Evolutionary conservation across 139 green algal species (phyloP).

Genomic region (Yamagishiella unicocca): DNA sequence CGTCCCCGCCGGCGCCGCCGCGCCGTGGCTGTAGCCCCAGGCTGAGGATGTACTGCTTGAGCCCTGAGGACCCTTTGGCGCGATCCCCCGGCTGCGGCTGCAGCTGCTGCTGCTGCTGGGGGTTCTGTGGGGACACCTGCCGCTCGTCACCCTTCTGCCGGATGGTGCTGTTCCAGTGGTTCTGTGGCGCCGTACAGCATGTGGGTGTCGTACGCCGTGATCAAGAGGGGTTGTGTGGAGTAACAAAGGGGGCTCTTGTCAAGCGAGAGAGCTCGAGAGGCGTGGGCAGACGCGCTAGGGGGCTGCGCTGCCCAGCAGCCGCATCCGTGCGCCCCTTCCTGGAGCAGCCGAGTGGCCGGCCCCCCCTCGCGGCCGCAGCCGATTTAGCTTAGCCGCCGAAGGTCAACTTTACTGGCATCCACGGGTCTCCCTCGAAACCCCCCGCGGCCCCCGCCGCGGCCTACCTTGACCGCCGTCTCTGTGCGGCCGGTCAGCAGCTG

Average conservation of each 20-base stretch:
- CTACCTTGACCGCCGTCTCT: slow-evolving; percentile 48
- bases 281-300: too few relatives aligned
- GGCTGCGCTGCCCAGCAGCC: too few relatives aligned
- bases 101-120: slow-evolving; percentile 8
- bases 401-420: too few relatives aligned
- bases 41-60: slow-evolving; percentile 9
- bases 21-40: not conserved
- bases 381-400: too few relatives aligned
- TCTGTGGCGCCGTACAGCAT: not conserved
- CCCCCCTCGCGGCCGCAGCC: too few relatives aligned
- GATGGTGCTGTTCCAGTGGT: slow-evolving; percentile 53
- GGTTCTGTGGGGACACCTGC: not conserved
- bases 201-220: not conserved
- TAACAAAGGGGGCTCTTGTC: too few relatives aligned
- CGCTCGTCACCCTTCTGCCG: slow-evolving; percentile 16
- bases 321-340: too few relatives aligned
- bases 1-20: not conserved
- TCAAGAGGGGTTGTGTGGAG: too few relatives aligned
- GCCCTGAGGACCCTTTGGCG: not conserved
- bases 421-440: too few relatives aligned
- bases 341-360: too few relatives aligned
- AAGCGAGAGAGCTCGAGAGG: too few relatives aligned
- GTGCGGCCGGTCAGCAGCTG: slow-evolving; percentile 44
- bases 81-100: not conserved
- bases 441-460: not conserved